phyloP scores from a whole-genome alignment of 2,329 filamentous ascomycete species.

The Pyrenophora seminiperda region DNA sequence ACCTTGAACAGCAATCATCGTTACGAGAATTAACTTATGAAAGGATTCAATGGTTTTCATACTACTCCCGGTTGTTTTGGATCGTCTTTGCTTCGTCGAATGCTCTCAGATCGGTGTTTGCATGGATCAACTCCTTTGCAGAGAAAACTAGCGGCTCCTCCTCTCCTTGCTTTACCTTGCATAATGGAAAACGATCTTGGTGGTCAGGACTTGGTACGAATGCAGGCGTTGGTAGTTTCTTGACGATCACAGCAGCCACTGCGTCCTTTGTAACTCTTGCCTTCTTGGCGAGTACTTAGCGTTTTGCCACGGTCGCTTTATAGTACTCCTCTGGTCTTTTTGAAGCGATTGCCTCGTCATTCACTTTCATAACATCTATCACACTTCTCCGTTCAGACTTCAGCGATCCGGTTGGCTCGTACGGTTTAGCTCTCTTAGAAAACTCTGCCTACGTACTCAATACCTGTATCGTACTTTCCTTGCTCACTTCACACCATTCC shows the following conservation, averaged over 20 bases:
- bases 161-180: too few relatives aligned
- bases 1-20: too few relatives aligned
- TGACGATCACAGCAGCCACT: not conserved
- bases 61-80: too few relatives aligned
- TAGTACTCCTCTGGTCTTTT: not conserved
- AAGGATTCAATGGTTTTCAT: too few relatives aligned
- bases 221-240: not conserved
- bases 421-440: not conserved
- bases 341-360: not conserved
- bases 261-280: not conserved
- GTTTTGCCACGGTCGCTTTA: not conserved
- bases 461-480: not conserved
- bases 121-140: too few relatives aligned
- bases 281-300: rapidly evolving
- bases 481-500: not conserved
- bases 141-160: too few relatives aligned
- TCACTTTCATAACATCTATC: not conserved
- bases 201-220: too few relatives aligned
- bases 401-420: not conserved
- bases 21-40: too few relatives aligned
- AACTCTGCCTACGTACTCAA: not conserved
- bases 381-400: not conserved
- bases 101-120: not conserved
- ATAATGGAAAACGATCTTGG: too few relatives aligned
- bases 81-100: too few relatives aligned